Base-by-base conservation (phyloP, 1,139 yeast species). In the Saccharomyces pastorianus region DNA sequence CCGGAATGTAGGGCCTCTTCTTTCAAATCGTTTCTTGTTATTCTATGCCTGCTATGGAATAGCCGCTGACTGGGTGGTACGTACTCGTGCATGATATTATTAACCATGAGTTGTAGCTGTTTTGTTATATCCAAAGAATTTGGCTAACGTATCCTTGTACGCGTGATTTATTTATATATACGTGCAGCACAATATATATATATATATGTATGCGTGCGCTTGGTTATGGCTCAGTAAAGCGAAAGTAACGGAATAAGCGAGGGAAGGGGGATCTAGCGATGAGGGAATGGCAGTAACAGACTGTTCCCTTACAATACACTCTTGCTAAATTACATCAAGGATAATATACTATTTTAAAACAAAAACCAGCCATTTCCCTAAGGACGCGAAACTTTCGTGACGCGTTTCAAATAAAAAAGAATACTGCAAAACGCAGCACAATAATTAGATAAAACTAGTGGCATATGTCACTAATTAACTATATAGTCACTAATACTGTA, bases 61-160 rank as follows among this genome's bases (percentile, higher is more conserved):
- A 51, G 38, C 49, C 53, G 49, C 49, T 51, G 49, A n/a, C 53
- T 38, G 13, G 53, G 53, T 11, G 53, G 49, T 20, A 46, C 34
- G 28, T 51, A 51, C 26, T 11, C 44, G 13, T 38, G 44, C 42
- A 46, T 46, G 20, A 25, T 25, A 13, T 46, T 13, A 14, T 14
- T 25, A 46, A 23, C 17, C 13, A 7, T 26, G 17, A 20, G 23
- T 38, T 11, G 44, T 13, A 38, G 25, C 13, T 38, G 44, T 13
- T 38, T 38, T 9, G 26, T 38, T 38, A 38, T 38, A 20, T 13
- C 11, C 9, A 20, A 38, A 17, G 25, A 9, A 4, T 9, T 20
- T 38, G 11, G 44, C 25, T 6, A 38, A 38, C 7, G 26, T 38
- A 4, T 5, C 44, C 25, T 13, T 20, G n/a, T 38, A 9, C 11